A percentile compares a stretch with the other conserved stretches of the same genome.
phyloP scores from a whole-genome alignment of 2,329 filamentous ascomycete genomes.

The Blastomyces parvus region DNA sequence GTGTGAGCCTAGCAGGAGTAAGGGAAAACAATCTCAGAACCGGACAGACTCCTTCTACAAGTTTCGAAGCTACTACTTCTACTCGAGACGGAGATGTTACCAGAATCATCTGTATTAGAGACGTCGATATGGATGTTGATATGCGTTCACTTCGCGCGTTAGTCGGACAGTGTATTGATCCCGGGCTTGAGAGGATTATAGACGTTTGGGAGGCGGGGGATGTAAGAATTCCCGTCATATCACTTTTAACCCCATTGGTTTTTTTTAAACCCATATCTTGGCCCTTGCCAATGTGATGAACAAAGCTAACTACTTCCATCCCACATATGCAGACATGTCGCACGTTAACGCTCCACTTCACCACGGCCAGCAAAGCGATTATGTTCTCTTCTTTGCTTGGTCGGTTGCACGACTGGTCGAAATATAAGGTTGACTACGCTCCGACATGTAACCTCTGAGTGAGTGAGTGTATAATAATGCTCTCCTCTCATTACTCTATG shows the following conservation, averaged over 20 bases:
- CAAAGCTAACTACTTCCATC: not conserved
- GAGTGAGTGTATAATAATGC: not conserved
- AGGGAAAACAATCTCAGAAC: not conserved
- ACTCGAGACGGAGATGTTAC: conserved; percentile 34
- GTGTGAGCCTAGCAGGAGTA: not conserved
- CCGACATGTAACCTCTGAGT: too few species aligned
- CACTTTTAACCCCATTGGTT: not conserved
- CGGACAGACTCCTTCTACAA: not conserved
- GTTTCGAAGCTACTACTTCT: not conserved
- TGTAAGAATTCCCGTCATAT: conserved; percentile 27
- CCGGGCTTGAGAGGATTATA: conserved; percentile 39
- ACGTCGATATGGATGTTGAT: conserved; percentile 33
- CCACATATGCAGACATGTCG: conserved; percentile 15
- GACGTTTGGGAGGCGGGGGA: conserved; percentile 32
- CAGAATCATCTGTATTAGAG: conserved; percentile 38
- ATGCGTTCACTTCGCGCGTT: conserved; percentile 31
- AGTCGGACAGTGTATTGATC: conserved; percentile 28
- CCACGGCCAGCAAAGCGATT: conserved; percentile 38
- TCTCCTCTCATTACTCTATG: too few species aligned
- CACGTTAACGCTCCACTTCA: conserved; percentile 42
- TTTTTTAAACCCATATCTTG: not conserved
- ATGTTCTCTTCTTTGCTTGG: conserved; percentile 29
- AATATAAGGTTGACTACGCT: not conserved
- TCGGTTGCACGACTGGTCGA: not conserved
- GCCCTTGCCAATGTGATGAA: not conserved